These are phyloP conservation scores for Puccinia hordei DNA, from an alignment of 1,284 basidiomycete species.

Conservation along the genomic window DNA sequence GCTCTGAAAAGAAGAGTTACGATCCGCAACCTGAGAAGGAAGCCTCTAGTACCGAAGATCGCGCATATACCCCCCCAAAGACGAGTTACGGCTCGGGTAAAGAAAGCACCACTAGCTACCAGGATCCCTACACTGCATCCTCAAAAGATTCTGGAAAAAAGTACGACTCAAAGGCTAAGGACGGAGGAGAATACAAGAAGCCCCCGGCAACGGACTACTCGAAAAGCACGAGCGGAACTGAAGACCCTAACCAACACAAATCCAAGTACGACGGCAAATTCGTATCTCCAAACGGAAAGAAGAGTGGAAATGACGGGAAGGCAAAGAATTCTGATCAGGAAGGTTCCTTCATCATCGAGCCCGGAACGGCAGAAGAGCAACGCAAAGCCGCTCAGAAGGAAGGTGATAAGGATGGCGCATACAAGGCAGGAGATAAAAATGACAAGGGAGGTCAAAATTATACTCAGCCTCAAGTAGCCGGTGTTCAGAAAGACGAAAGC, in stretches of 20 bases:
- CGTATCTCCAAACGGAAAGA: slow-evolving; percentile 7
- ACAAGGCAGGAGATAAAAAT: not conserved
- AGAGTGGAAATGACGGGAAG: not conserved
- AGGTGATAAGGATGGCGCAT: not conserved
- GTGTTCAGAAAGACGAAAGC: not conserved
- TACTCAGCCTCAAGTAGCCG: not conserved
- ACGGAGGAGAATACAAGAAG: not conserved
- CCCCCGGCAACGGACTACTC: not conserved
- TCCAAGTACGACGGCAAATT: not conserved
- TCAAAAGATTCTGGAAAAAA: not conserved
- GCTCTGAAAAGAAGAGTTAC: not conserved
- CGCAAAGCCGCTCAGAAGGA: slow-evolving; percentile 19
- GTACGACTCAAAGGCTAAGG: not conserved
- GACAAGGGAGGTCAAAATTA: not conserved
- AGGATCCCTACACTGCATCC: not conserved
- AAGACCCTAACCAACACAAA: not conserved
- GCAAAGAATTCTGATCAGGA: not conserved
- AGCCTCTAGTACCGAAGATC: not conserved
- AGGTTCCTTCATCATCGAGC: not conserved
- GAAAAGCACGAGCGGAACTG: not conserved
- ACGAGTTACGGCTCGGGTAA: not conserved
- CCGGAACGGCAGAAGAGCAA: slow-evolving; percentile 15
- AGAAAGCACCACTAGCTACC: not conserved
- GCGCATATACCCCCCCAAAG: not conserved
- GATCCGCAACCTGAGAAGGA: not conserved